phyloP scores from a whole-genome alignment of 352 stramenopile genomes.

The Globisporangium mamillatum region DNA sequence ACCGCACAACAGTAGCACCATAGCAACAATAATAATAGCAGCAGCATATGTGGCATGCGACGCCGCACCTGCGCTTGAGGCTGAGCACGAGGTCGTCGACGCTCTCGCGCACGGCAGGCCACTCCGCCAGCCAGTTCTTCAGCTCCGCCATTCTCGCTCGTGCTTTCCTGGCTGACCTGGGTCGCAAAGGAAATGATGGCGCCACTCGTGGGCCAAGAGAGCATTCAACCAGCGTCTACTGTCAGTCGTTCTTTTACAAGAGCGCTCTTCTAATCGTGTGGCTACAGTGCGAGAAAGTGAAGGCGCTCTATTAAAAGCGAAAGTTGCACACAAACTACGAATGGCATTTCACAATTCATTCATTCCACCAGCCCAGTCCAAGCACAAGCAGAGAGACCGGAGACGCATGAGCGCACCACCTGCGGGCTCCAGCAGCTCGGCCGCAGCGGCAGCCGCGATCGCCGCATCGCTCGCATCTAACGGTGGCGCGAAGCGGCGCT shows the following conservation, averaged over 20 bases:
- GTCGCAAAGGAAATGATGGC: neutral
- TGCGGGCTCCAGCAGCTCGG: neutral
- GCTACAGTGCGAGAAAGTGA: neutral
- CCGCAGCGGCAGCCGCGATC: slow-evolving; percentile 13
- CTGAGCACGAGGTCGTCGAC: slow-evolving; percentile 76
- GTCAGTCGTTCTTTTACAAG: neutral
- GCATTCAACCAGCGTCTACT: neutral
- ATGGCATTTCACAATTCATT: neutral
- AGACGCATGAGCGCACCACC: neutral
- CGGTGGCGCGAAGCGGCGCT: slow-evolving; percentile 21
- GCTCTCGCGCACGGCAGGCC: slow-evolving; percentile 62
- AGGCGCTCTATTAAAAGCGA: neutral
- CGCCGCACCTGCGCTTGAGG: slow-evolving; percentile 68
- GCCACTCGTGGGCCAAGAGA: neutral
- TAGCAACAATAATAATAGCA: neutral
- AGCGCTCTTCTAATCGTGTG: neutral
- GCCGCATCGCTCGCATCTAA: slow-evolving; percentile 11
- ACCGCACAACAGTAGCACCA: neutral
- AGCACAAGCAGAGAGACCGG: neutral
- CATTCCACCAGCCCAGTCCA: neutral
- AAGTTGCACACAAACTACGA: no score
- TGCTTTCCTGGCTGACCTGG: neutral
- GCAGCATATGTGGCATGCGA: neutral
- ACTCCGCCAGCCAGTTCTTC: slow-evolving; percentile 73
- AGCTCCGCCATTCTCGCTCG: slow-evolving; percentile 30